Conservation (phyloP, 805 yeast genomes). For the Suhomyces pyralidae region DNA sequence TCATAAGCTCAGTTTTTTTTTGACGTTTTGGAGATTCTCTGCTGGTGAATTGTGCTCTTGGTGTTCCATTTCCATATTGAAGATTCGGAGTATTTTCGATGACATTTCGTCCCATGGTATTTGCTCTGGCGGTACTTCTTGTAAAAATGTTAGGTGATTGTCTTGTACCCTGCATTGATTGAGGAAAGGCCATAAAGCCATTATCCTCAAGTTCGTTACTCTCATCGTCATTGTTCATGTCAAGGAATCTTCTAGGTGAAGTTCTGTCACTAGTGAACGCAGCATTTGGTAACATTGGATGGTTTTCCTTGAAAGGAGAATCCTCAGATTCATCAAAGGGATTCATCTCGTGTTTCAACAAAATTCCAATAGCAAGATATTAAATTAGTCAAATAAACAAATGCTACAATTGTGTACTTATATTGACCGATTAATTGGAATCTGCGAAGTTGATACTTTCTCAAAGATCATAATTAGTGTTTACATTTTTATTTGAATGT, state of each 20-base stretch:
- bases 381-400: neutral
- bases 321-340: conserved; percentile 30
- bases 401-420: neutral
- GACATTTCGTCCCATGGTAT: conserved; percentile 14
- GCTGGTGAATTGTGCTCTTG: conserved; percentile 65
- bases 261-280: conserved; percentile 38
- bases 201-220: conserved; percentile 10
- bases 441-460: neutral
- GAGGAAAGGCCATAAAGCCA: conserved; percentile 32
- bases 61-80: conserved; percentile 27
- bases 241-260: conserved; percentile 36
- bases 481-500: conserved; percentile 6
- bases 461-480: neutral
- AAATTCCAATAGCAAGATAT: neutral
- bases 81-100: conserved; percentile 30
- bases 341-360: conserved; percentile 10
- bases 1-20: conserved; percentile 45
- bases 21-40: conserved; percentile 71
- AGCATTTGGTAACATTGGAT: conserved; percentile 35
- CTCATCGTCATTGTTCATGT: conserved; percentile 23
- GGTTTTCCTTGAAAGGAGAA: conserved; percentile 32
- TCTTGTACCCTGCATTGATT: conserved; percentile 24
- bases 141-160: conserved; percentile 46
- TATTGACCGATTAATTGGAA: neutral
- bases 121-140: conserved; percentile 30